A percentile compares a stretch with the other conserved stretches of the same genome.
These are phyloP conservation scores for Cucurbita pepo DNA, from an alignment of 306 rosid species.

Conservation along the genomic window DNA sequence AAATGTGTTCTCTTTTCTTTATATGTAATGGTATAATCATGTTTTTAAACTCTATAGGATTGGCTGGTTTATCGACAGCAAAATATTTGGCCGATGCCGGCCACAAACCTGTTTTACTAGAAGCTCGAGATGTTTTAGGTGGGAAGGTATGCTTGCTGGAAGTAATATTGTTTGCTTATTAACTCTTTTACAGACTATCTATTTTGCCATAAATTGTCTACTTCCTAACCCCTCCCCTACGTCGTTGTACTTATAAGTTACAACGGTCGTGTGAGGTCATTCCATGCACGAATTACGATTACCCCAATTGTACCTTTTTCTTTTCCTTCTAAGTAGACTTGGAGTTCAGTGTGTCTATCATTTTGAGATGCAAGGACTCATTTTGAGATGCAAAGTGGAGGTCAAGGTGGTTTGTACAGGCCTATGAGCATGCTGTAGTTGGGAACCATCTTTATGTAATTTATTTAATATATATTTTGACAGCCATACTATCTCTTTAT, in stretches of 20 bases:
- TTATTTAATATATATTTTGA: background rate
- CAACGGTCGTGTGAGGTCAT: background rate
- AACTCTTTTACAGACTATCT: background rate
- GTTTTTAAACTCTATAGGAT: slow-evolving; percentile 33
- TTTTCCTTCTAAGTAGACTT: background rate
- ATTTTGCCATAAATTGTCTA: background rate
- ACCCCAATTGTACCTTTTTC: background rate
- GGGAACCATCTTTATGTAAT: background rate
- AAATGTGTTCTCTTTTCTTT: background rate
- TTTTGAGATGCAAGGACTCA: background rate
- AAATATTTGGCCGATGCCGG: slow-evolving; percentile 98
- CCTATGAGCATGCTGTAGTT: background rate
- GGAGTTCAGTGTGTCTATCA: background rate
- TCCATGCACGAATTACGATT: background rate
- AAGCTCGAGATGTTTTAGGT: slow-evolving; percentile 93
- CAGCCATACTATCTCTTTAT: background rate
- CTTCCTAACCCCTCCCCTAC: background rate
- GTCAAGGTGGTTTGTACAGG: background rate
- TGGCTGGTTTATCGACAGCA: slow-evolving; percentile 95
- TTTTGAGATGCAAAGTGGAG: background rate
- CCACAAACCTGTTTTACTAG: slow-evolving; percentile 75
- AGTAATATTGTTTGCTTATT: background rate
- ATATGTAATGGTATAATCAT: background rate
- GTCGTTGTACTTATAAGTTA: background rate
- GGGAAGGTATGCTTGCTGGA: slow-evolving; percentile 46